Percentiles rank a stretch among this genome's conserved stretches.
These are phyloP conservation scores for Wickerhamomyces alni DNA, from an alignment of 805 yeast genomes.

Conservation along the genomic window DNA sequence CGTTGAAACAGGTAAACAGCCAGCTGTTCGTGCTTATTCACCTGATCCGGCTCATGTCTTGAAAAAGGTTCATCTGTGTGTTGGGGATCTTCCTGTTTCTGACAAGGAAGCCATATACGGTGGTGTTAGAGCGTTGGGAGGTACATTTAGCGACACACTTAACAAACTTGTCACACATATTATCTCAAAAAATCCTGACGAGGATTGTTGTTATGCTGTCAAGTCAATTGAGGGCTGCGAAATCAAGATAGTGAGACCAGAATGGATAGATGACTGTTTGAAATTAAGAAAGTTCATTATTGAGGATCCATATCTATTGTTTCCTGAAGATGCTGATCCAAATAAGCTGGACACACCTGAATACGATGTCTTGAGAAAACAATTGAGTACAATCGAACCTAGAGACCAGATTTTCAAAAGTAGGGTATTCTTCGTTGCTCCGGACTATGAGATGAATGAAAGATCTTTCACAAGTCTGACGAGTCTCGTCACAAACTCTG, in stretches of 20 bases:
- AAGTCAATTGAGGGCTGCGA: slow-evolving; percentile 31
- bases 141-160: slow-evolving; percentile 54
- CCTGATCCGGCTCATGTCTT: slow-evolving; percentile 69
- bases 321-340: slow-evolving; percentile 6
- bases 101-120: slow-evolving; percentile 65
- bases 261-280: slow-evolving; percentile 75
- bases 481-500: slow-evolving; percentile 41
- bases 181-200: slow-evolving; percentile 51
- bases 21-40: slow-evolving; percentile 53
- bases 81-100: slow-evolving; percentile 49
- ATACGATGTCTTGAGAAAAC: slow-evolving; percentile 8
- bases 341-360: slow-evolving; percentile 1
- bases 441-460: slow-evolving; percentile 51
- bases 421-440: slow-evolving; percentile 43
- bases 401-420: slow-evolving; percentile 30
- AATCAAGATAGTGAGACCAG: slow-evolving; percentile 63
- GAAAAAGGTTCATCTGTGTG: slow-evolving; percentile 54
- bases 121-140: slow-evolving; percentile 70
- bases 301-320: slow-evolving; percentile 42
- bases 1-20: slow-evolving; percentile 31
- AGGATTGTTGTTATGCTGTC: slow-evolving; percentile 52
- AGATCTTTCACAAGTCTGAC: slow-evolving; percentile 33
- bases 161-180: slow-evolving; percentile 77
- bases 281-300: slow-evolving; percentile 43
- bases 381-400: slow-evolving; percentile 6